Base-by-base conservation (phyloP, 2,329 filamentous ascomycete species). In the Leptodontidium sp. region DNA sequence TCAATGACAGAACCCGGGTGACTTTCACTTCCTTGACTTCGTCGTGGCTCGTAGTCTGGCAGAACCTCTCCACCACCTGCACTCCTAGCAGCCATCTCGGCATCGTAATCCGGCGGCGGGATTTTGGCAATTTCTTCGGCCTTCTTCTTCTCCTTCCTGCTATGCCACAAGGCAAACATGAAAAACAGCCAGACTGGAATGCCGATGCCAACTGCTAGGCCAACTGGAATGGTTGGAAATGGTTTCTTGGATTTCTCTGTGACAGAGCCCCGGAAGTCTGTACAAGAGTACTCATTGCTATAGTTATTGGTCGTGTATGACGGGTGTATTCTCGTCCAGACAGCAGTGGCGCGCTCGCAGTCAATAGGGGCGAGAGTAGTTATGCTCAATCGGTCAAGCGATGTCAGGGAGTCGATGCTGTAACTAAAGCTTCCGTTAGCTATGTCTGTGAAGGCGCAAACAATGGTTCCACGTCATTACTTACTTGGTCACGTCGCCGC, bases 171-270 rank as follows among this genome's bases (percentile, higher is more conserved):
- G 4, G 57, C 38, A 43, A 59, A 59, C 5, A 59, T 26, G 21
- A 59, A 59, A 15, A 59, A 59, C 2, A 59, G 2, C 57, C 57
- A 59, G 21, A 59, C 57, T 59, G 57, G 57, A 21, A 59, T 59
- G 4, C 57, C 57, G 12, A 59, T 59, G 7, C 57, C 57, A 21
- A 43, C 21, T 1, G 57, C 6, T 2, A 59, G 35, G 6, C 57
- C 57, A 9, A 59, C 57, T 29, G 57, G 35, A 2, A 59, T 4
- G 24, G 43, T 45, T 2, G 57, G 57, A 12, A 59, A 59, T 29
- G 38, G 38, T 7, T 59, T 59, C 35, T 59, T 45, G 38, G 38
- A 12, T n/a, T 59, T 40, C 55, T 45, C 24, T 24, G n/a, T 3
- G 29, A 32, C 29, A 32, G 6, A 6, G 2, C 21, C 43, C n/a